Evolutionary conservation across 331 rosid species (phyloP).

Genomic region (Quercus tomentella): DNA sequence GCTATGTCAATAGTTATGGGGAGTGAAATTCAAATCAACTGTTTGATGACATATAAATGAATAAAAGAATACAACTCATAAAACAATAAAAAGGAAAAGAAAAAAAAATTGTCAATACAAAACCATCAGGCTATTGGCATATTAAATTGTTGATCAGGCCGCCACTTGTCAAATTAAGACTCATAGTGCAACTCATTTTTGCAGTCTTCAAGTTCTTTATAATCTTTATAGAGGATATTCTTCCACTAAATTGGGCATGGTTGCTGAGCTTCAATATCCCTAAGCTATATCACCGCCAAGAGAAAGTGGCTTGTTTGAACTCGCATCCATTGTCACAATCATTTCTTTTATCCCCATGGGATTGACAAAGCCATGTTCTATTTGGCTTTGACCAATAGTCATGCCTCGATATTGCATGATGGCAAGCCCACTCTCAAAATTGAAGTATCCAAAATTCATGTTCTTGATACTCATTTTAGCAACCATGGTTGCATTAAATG

Average conservation of each 20-base stretch:
- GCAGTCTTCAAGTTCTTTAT: slow-evolving; percentile 11
- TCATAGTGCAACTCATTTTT: slow-evolving; percentile 31
- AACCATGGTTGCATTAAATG: slow-evolving; percentile 19
- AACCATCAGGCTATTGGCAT: slow-evolving; percentile 14
- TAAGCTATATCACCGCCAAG: slow-evolving; percentile 2
- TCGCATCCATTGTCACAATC: slow-evolving; percentile 12
- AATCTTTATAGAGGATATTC: slow-evolving; percentile 24
- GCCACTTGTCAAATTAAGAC: slow-evolving; percentile 20
- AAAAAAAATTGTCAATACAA: background rate
- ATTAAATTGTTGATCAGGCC: slow-evolving; percentile 13
- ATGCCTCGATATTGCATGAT: slow-evolving; percentile 11
- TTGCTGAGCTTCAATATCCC: slow-evolving; percentile 27
- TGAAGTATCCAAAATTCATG: slow-evolving; percentile 35
- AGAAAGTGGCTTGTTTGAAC: slow-evolving; percentile 7
- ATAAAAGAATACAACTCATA: background rate
- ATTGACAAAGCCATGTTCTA: background rate
- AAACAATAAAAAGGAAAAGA: background rate
- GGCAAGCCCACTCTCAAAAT: slow-evolving; percentile 11
- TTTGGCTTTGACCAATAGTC: slow-evolving; percentile 17
- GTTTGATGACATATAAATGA: background rate
- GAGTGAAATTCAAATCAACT: too few relatives aligned
- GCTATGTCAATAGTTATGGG: too few relatives aligned
- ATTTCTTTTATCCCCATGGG: slow-evolving; percentile 11
- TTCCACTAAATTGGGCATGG: slow-evolving; percentile 27
- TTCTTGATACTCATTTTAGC: slow-evolving; percentile 26